Evolutionary conservation across 164 flowering plant species (phyloP), one percentile per base, ranked within the genome.

Genomic region (Nymphaea thermarum): DNA sequence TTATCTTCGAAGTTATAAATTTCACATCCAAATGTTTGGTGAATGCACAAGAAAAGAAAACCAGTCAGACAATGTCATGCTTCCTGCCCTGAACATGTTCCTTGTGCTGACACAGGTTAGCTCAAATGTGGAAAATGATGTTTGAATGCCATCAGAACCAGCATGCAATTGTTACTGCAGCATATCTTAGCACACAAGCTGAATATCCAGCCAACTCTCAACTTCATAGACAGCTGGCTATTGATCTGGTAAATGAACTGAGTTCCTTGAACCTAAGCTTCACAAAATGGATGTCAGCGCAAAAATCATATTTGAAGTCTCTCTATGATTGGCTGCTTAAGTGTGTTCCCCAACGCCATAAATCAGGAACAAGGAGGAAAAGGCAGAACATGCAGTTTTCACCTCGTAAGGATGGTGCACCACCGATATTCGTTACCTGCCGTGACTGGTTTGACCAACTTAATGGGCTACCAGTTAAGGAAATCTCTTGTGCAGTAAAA

Each of bases 71-170:
- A 25, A 0, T 25, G 36, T 25, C 36, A 25, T 1, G 36, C 36
- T 25, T 25, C 36, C 36, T 25, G 36, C 36, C 36, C 36, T 25
- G 36, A 25, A 25, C 36, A 25, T 25, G 36, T 25, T 25, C 1
- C 36, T 25, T 25, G 36, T 25, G 36, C 36, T 25, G 36, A 25
- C 53, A 18, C 86, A 94, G 98, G 82, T 83, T 91, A 67, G 79
- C 82, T 62, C 79, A 84, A 69, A 94, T 94, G 99, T 94, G 99
- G 99, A 85, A 88, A 66, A 83, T 73, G 78, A 94, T 94, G 98
- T 77, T 69, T 51, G 86, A 87, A 62, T 86, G 86, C 71, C 99
- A 94, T 82, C 82, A 79, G 79, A 82, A 73, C 67, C 99, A 94
- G 72, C 73, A 76, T 69, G 73, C 79, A 61, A 80, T 88, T n/a